phyloP scores from a whole-genome alignment of 345 rosid species.

The Erodium maritimum region DNA sequence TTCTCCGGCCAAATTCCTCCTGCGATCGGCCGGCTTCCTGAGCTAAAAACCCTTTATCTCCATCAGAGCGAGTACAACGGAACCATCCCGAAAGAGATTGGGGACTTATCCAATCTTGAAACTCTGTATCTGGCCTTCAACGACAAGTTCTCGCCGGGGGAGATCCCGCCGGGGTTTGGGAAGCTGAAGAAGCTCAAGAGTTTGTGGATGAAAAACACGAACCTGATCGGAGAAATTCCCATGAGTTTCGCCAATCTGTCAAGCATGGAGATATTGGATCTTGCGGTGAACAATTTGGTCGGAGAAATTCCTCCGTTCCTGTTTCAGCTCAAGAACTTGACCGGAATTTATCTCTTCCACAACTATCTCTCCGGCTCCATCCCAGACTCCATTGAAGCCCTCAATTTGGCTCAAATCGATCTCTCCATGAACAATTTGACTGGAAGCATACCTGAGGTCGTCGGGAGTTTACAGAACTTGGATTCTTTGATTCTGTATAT shows the following conservation, averaged over 20 bases:
- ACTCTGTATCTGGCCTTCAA: conserved; percentile 32
- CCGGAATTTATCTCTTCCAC: conserved; percentile 20
- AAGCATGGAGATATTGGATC: conserved; percentile 39
- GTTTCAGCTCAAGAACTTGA: conserved; percentile 45
- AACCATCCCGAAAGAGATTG: conserved; percentile 70
- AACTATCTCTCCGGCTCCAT: conserved; percentile 50
- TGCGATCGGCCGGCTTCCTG: conserved; percentile 29
- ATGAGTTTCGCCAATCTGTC: conserved; percentile 28
- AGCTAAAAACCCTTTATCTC: conserved; percentile 28
- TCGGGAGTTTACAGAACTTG: conserved; percentile 50
- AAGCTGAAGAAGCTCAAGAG: conserved; percentile 34
- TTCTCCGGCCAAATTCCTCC: conserved; percentile 70
- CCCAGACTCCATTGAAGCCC: conserved; percentile 33
- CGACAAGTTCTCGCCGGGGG: conserved; percentile 31
- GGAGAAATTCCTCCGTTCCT: conserved; percentile 42
- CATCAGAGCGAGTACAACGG: conserved; percentile 45
- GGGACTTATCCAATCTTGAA: conserved; percentile 49
- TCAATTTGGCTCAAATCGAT: conserved; percentile 37
- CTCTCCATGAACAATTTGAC: conserved; percentile 40
- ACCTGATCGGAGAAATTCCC: conserved; percentile 60
- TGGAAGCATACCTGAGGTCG: conserved; percentile 50
- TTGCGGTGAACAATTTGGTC: conserved; percentile 33
- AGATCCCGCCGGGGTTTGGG: conserved; percentile 55
- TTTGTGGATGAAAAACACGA: conserved; percentile 35
- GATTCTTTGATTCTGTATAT: conserved; percentile 18